Conservation (phyloP, 2,329 filamentous ascomycete species). For the Stachybotrys echinatus region DNA sequence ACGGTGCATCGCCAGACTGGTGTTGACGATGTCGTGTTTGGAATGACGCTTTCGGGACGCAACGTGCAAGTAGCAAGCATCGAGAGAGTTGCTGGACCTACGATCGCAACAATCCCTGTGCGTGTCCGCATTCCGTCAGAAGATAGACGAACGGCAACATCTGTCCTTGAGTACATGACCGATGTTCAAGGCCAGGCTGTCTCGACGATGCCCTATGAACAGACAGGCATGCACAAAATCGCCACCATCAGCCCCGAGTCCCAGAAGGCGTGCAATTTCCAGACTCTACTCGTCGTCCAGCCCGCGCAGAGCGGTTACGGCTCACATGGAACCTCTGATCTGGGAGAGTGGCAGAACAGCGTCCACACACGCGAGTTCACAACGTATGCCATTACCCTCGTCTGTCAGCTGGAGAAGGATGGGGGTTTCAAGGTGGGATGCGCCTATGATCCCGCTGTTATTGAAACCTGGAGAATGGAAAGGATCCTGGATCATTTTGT, state of each 20-base stretch:
- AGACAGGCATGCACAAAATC: slow-evolving; percentile 15
- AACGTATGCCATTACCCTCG: background rate
- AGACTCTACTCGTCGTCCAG: slow-evolving; percentile 23
- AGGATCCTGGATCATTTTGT: slow-evolving; percentile 4
- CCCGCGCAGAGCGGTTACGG: background rate
- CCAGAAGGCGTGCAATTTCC: slow-evolving; percentile 16
- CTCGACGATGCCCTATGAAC: slow-evolving; percentile 12
- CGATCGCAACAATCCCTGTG: slow-evolving; percentile 37
- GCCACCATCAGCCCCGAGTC: slow-evolving; percentile 7
- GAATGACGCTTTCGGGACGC: slow-evolving; percentile 36
- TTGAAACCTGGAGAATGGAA: slow-evolving; percentile 4
- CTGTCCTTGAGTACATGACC: slow-evolving; percentile 5
- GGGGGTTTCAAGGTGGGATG: background rate
- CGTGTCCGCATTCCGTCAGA: slow-evolving; percentile 30
- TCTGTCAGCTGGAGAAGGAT: background rate
- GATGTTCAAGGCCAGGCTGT: slow-evolving; percentile 8
- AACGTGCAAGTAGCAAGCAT: slow-evolving; percentile 11
- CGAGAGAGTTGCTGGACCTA: slow-evolving; percentile 15
- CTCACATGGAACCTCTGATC: background rate
- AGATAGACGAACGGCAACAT: too few relatives aligned
- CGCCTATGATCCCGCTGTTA: slow-evolving; percentile 1
- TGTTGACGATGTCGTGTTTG: slow-evolving; percentile 32
- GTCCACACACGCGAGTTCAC: background rate
- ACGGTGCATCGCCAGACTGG: slow-evolving; percentile 43
- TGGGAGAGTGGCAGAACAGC: background rate